Percentiles rank a stretch among this genome's conserved stretches.
These are phyloP conservation scores for Hemisphaericaspora nanyangensis DNA, from an alignment of 805 yeast species.

Conservation along the genomic window DNA sequence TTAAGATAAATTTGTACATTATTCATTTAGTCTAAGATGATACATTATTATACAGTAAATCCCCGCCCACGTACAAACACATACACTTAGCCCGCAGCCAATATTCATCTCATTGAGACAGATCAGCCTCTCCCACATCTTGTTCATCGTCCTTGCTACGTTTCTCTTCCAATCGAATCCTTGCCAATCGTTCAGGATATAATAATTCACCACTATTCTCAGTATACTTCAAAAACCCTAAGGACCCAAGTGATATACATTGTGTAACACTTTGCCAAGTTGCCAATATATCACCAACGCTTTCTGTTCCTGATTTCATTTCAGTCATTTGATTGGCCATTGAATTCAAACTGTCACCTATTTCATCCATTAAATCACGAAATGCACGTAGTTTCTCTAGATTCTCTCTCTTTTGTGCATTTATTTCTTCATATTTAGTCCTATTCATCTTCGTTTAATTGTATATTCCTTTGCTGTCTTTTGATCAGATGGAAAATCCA, in stretches of 20 bases:
- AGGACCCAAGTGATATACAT: constrained; percentile 57
- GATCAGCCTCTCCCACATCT: no score
- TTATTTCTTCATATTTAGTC: constrained; percentile 22
- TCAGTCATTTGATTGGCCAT: constrained; percentile 47
- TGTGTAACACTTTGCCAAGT: constrained; percentile 64
- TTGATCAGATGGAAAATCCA: no score
- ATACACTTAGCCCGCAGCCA: no score
- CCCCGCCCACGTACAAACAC: no score
- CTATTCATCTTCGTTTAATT: constrained; percentile 9
- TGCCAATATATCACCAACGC: constrained; percentile 54
- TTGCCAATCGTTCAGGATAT: constrained; percentile 62
- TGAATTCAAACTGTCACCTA: constrained; percentile 45
- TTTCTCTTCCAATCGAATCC: constrained; percentile 51
- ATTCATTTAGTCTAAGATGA: neutral
- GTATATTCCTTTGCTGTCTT: no score
- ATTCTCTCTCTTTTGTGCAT: constrained; percentile 47
- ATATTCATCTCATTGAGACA: no score
- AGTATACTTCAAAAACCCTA: constrained; percentile 44
- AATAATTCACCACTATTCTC: constrained; percentile 37
- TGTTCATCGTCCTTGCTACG: constrained; percentile 32
- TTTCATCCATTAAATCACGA: constrained; percentile 39
- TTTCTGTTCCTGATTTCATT: constrained; percentile 54
- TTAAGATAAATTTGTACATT: neutral
- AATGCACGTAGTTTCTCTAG: constrained; percentile 47
- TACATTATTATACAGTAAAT: neutral